Conservation (phyloP, 116 monocot genomes). For the Zostera marina region DNA sequence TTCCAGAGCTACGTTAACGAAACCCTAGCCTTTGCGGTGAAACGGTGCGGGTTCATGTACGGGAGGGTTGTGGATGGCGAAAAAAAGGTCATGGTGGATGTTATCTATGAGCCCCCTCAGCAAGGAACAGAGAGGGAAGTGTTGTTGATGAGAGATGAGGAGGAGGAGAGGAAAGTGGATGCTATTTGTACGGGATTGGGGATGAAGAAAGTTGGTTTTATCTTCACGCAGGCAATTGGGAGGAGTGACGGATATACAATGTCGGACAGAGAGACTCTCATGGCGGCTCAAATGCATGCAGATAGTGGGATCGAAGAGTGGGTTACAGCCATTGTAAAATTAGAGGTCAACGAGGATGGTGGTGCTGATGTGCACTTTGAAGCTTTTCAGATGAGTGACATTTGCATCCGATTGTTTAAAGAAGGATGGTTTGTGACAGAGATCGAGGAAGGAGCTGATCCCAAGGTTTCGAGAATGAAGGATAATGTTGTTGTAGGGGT, state of each 20-base stretch:
- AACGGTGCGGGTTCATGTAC: constrained; percentile 86
- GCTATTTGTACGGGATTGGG: constrained; percentile 71
- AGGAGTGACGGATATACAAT: constrained; percentile 61
- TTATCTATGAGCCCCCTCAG: constrained; percentile 98
- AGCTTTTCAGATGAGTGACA: constrained; percentile 97
- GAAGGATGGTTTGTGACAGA: constrained; percentile 68
- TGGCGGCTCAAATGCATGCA: constrained; percentile 61
- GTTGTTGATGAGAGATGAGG: constrained; percentile 37
- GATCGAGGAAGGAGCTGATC: constrained; percentile 42
- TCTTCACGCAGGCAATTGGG: constrained; percentile 80
- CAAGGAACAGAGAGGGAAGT: constrained; percentile 48
- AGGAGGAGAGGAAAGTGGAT: constrained; percentile 70
- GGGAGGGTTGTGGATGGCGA: constrained; percentile 29
- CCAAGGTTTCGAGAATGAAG: constrained; percentile 62
- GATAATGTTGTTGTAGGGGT: constrained; percentile 79
- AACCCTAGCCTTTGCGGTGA: constrained; percentile 67
- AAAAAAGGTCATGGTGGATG: constrained; percentile 36
- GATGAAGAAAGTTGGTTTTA: constrained; percentile 69
- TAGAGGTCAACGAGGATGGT: constrained; percentile 67
- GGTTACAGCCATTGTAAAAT: constrained; percentile 81
- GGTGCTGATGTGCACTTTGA: constrained; percentile 87
- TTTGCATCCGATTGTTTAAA: constrained; percentile 66
- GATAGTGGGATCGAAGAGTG: constrained; percentile 71
- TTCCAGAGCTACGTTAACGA: constrained; percentile 81
- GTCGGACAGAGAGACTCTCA: constrained; percentile 70